These are phyloP conservation scores for Microsporum canis DNA, from an alignment of 2,329 filamentous ascomycete species.

Conservation along the genomic window DNA sequence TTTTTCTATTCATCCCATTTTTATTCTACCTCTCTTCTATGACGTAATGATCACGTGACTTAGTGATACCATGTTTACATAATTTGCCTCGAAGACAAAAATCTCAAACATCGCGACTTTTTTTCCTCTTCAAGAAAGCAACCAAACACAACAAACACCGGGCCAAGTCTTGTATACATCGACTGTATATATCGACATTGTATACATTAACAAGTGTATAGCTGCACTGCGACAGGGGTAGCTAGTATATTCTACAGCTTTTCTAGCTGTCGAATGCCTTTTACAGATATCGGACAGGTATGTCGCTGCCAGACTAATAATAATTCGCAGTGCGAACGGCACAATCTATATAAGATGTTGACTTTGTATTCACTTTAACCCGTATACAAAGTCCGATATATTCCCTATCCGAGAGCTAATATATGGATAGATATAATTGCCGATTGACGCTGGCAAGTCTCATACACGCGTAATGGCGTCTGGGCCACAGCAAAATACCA, in stretches of 20 bases:
- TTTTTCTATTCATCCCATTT: not conserved
- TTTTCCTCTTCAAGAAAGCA: not conserved
- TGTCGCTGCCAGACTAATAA: not conserved
- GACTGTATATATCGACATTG: not conserved
- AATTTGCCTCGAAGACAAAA: slow-evolving; percentile 7
- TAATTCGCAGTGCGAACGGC: too few relatives aligned
- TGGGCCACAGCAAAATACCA: not conserved
- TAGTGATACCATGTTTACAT: not conserved
- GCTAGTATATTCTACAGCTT: too few relatives aligned
- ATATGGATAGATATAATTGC: not conserved
- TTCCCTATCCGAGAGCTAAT: not conserved
- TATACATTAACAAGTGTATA: too few relatives aligned
- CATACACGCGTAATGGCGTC: not conserved
- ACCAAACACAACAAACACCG: slow-evolving; percentile 7
- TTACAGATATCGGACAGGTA: not conserved
- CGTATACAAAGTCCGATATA: not conserved
- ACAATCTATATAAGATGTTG: not conserved
- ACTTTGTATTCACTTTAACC: not conserved
- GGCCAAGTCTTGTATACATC: not conserved
- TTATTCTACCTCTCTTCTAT: not conserved
- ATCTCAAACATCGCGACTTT: slow-evolving; percentile 4
- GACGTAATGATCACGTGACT: not conserved
- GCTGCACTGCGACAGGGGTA: too few relatives aligned
- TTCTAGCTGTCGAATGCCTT: too few relatives aligned
- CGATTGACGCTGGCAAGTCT: not conserved